Evolutionary conservation across 2,329 filamentous ascomycete species (phyloP), one percentile per base, ranked within the genome.

Genomic region (Neonectria faginata): DNA sequence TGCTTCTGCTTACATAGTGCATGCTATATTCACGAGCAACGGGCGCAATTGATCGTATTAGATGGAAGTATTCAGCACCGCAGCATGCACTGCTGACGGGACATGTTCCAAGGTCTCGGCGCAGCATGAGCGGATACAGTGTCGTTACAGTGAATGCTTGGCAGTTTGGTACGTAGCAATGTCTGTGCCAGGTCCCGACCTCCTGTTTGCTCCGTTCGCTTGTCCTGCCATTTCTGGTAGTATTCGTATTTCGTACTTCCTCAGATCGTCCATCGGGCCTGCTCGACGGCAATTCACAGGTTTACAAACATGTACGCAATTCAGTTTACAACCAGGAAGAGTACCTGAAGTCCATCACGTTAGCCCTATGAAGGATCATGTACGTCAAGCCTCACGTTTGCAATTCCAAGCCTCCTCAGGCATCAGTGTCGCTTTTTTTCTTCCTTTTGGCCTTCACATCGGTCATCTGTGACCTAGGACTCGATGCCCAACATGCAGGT

Each of bases 401-500:
- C 39, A 45, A 41, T 10, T 41, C 39, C 39, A n/a, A n/a, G 50
- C 41, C 50, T 27, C 45, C 54, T 55, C 48, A 57, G 36, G 45
- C 59, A 57, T 51, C 45, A 45, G 44, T 33, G 5, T 14, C 53
- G 16, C 53, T 39, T 31, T 51, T 31, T 42, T 53, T 31, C 10
- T 31, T 42, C 16, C 41, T 51, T 45, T 51, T 48, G 33, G 41
- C 51, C n/a, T 12, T 25, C 9, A 22, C 20, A 16, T 29, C 36
- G 18, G 12, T 52, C 51, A 36, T 59, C 39, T 9, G 9, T 29
- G 29, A 29, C 10, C 29, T 29, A 45, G 50, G 50, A 33, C 50
- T n/a, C 41, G 50, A 36, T 48, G 57, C 50, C 57, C 41, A 52
- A 31, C n/a, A 54, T 47, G 57, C 57, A 60, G 50, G 51, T 55